Percentiles rank a stretch among this genome's conserved stretches.
Conservation (phyloP, 805 yeast genomes). For the Dipodascus geniculatus region DNA sequence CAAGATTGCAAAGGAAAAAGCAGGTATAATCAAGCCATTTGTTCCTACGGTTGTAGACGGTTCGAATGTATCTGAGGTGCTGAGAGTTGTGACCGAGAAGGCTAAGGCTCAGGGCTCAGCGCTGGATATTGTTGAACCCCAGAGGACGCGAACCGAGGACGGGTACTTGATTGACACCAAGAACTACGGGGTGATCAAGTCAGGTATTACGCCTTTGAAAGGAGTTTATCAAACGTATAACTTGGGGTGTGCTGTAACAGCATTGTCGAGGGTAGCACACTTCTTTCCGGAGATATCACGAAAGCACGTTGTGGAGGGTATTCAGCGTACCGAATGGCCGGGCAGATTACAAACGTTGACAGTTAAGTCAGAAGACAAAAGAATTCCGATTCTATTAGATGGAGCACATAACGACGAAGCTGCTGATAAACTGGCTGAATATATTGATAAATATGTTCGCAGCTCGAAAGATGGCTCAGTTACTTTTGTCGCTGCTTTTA, state of each 20-base stretch:
- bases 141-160: conserved; percentile 7
- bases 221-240: conserved; percentile 70
- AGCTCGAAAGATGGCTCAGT: conserved; percentile 23
- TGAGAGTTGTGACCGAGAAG: conserved; percentile 32
- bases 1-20: conserved; percentile 68
- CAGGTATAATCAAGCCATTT: conserved; percentile 63
- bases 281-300: conserved; percentile 23
- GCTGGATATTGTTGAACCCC: conserved; percentile 16
- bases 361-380: conserved; percentile 19
- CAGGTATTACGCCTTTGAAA: conserved; percentile 37
- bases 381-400: conserved; percentile 45
- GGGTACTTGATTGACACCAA: conserved; percentile 11
- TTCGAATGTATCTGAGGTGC: conserved; percentile 41
- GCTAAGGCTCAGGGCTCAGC: conserved; percentile 27
- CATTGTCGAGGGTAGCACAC: conserved; percentile 32
- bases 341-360: conserved; percentile 62
- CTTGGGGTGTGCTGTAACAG: conserved; percentile 51
- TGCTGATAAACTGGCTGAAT: conserved; percentile 56
- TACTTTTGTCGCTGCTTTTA: conserved; percentile 60
- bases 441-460: conserved; percentile 27
- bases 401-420: conserved; percentile 93
- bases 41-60: conserved; percentile 66
- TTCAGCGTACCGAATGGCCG: conserved; percentile 60
- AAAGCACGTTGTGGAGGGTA: conserved; percentile 37
- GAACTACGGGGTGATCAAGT: conserved; percentile 1